Base-by-base conservation (phyloP, 1,284 basidiomycete species). In the Phylloporus gajari region DNA sequence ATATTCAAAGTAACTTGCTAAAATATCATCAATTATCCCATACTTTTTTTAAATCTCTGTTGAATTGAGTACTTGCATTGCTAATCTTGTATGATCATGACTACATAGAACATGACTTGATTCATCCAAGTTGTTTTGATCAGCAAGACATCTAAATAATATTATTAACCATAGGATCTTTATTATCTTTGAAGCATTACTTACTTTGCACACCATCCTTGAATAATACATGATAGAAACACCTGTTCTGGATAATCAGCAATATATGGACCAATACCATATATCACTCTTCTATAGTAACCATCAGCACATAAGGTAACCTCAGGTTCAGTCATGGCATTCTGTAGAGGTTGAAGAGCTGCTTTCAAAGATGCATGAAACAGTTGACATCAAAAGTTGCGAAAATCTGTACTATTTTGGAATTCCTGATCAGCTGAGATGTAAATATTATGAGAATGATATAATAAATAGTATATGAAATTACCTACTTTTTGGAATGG, bases 401-500 rank as follows among this genome's bases (percentile, higher is more conserved):
- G 42, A 32, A 63, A 65, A 32, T 53, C 51, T 53, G 23, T 2
- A 27, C 15, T 13, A 53, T 53, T 27, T 27, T 53, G 51, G 21
- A 53, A 53, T 53, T 53, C 51, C n/a, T 53, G 51, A 27, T 53
- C 58, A 59, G 32, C 30, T 59, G 11, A 23, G 6, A n/a, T 56
- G 13, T 61, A 4, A 17, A 12, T n/a, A 42, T 42, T 62, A 11
- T 21, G 27, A 11, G 9, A 27, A 8, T 53, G 5, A 53, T 42
- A n/a, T n/a, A n/a, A n/a, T n/a, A n/a, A n/a, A n/a, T n/a, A n/a
- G n/a, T n/a, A n/a, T n/a, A n/a, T 4, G 15, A 53, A 53, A n/a
- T 5, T 48, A 70, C 51, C 9, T 32, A 72, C 70, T 51, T 63
- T 72, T 72, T 2, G 64, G 64, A 9, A 64, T 70, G n/a, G 70